Conservation (phyloP, 1,284 basidiomycete genomes). For the Hemileia vastatrix region DNA sequence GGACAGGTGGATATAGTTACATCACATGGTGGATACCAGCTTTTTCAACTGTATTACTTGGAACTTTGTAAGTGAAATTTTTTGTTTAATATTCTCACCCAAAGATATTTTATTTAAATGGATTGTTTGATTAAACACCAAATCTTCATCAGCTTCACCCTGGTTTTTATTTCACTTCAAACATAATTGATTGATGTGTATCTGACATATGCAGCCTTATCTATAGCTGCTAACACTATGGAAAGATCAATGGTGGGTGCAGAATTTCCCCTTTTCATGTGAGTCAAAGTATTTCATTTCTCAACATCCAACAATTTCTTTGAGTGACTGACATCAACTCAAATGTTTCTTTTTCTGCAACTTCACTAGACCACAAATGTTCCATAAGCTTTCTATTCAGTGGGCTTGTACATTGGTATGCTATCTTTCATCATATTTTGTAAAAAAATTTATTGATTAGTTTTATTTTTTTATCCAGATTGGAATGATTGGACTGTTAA, state of each 20-base stretch:
- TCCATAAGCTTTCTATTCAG: constrained; percentile 48
- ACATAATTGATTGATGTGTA: constrained; percentile 50
- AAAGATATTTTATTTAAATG: too few species aligned
- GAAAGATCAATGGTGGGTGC: constrained; percentile 44
- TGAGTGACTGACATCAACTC: constrained; percentile 39
- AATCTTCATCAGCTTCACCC: constrained; percentile 50
- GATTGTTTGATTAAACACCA: too few species aligned
- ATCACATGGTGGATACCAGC: constrained; percentile 58
- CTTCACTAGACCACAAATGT: constrained; percentile 16
- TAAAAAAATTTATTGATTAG: too few species aligned
- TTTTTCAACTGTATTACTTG: constrained; percentile 49
- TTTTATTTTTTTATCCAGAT: constrained; percentile 12
- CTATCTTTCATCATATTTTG: too few species aligned
- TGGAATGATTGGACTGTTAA: constrained; percentile 17
- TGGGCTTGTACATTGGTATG: constrained; percentile 52
- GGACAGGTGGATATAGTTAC: constrained; percentile 54
- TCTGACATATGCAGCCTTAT: constrained; percentile 57
- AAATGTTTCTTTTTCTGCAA: not conserved
- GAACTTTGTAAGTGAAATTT: constrained; percentile 35
- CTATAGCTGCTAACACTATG: constrained; percentile 62
- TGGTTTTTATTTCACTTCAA: constrained; percentile 58
- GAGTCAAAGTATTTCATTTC: not conserved
- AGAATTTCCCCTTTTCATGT: constrained; percentile 60
- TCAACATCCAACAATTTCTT: constrained; percentile 49
- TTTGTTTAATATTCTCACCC: not conserved